Percentiles rank a stretch among this genome's conserved stretches.
These are phyloP conservation scores for Xylaria sp. DNA, from an alignment of 2,329 filamentous ascomycete genomes.

Conservation along the genomic window DNA sequence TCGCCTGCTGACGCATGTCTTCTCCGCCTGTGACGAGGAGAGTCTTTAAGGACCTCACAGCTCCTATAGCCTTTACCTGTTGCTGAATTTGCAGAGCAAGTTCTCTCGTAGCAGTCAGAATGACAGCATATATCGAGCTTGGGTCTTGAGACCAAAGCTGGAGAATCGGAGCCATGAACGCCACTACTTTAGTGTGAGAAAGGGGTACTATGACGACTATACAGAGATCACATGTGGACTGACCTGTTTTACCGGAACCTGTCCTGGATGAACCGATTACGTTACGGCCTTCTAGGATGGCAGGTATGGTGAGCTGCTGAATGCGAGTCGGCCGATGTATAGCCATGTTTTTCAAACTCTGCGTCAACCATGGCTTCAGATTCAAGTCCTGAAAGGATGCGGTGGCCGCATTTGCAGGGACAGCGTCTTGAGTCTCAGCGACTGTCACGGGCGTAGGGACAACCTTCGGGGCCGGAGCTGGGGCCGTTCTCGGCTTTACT, in stretches of 20 bases:
- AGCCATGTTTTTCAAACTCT: conserved; percentile 78
- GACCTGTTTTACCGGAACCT: conserved; percentile 89
- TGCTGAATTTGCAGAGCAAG: conserved; percentile 96
- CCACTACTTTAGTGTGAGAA: conserved; percentile 60
- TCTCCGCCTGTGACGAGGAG: conserved; percentile 91
- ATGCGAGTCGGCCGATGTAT: conserved; percentile 92
- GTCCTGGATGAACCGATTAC: conserved; percentile 86
- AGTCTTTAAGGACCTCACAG: conserved; percentile 86
- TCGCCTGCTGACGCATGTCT: conserved; percentile 91
- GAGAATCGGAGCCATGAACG: conserved; percentile 93
- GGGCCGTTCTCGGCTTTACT: conserved; percentile 56
- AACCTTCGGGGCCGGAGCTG: conserved; percentile 14
- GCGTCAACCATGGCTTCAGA: conserved; percentile 87
- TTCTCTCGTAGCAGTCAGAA: conserved; percentile 91
- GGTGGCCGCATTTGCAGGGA: conserved; percentile 66
- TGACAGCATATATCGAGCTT: conserved; percentile 86
- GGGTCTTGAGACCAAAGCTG: conserved; percentile 95
- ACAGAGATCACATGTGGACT: conserved; percentile 7
- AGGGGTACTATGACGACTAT: background rate
- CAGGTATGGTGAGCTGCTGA: conserved; percentile 91
- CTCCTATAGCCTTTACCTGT: conserved; percentile 92
- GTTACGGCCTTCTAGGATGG: conserved; percentile 89
- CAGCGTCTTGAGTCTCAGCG: conserved; percentile 57
- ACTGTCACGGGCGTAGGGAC: conserved; percentile 54
- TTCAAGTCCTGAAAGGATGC: conserved; percentile 77